Evolutionary conservation across 768 basidiomycete genomes (phyloP).

Genomic region (Saitozyma podzolica): DNA sequence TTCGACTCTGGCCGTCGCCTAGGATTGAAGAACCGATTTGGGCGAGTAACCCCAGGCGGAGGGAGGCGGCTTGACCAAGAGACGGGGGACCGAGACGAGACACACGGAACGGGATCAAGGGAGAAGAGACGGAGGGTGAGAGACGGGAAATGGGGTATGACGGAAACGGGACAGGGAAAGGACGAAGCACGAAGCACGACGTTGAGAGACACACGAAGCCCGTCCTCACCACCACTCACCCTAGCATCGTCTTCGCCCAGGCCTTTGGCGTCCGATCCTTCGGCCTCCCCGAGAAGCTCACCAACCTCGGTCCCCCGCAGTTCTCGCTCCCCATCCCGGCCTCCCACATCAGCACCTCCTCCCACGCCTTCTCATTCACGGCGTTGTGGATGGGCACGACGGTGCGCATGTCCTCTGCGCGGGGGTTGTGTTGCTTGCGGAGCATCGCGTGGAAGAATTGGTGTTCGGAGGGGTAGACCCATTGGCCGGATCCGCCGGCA

Average conservation of each 20-base stretch:
- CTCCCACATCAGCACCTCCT: constrained; percentile 80
- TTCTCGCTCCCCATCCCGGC: constrained; percentile 72
- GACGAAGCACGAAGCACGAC: no score
- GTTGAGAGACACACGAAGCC: no score
- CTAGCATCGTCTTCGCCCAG: constrained; percentile 74
- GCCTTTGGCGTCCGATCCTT: constrained; percentile 77
- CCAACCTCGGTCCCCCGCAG: constrained; percentile 57
- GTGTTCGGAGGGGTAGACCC: constrained; percentile 98
- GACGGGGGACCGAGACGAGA: no score
- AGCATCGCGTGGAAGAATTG: constrained; percentile 98
- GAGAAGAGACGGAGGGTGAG: no score
- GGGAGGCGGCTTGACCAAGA: no score
- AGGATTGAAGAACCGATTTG: no score
- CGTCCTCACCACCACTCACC: constrained; percentile 60
- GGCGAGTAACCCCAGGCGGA: no score
- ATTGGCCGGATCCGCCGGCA: constrained; percentile 59
- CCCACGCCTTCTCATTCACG: constrained; percentile 92
- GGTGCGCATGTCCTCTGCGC: constrained; percentile 84
- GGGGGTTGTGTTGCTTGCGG: constrained; percentile 85
- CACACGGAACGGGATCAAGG: no score
- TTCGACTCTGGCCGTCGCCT: no score
- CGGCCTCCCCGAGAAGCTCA: constrained; percentile 79
- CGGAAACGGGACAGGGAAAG: no score
- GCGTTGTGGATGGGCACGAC: constrained; percentile 99
- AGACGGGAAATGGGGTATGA: no score